Percentiles rank a stretch among this genome's conserved stretches.
Conservation (phyloP, 192 early-diverging fungal genomes). For the Coemansia guatemalensis region DNA sequence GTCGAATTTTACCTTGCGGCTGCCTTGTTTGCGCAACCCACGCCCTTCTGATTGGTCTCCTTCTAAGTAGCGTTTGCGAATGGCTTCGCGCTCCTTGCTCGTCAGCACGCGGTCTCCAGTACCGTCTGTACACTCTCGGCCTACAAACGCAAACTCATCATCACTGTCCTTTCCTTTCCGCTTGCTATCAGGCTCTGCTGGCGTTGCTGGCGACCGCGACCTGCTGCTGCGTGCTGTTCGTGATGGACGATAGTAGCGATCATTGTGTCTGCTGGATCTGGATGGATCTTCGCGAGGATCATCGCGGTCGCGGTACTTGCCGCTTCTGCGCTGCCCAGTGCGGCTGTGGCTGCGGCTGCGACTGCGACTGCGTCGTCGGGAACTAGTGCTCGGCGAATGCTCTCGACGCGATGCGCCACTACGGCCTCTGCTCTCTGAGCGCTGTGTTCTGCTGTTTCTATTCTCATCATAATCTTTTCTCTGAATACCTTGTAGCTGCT, state of each 20-base stretch:
- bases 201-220: conserved; percentile 5
- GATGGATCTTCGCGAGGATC: conserved; percentile 15
- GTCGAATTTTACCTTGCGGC: conserved; percentile 97
- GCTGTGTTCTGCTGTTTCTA: not conserved
- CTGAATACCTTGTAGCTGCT: conserved; percentile 13
- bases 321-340: not conserved
- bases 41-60: conserved; percentile 68
- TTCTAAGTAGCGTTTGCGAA: conserved; percentile 83
- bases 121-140: conserved; percentile 31
- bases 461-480: not conserved
- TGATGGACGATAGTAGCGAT: conserved; percentile 6
- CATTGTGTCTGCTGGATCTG: conserved; percentile 5
- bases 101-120: conserved; percentile 48
- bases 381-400: conserved; percentile 12
- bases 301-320: conserved; percentile 26
- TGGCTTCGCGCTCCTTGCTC: conserved; percentile 62
- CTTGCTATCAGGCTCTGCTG: not conserved
- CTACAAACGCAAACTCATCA: conserved; percentile 26
- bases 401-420: conserved; percentile 5
- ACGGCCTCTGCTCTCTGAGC: conserved; percentile 4
- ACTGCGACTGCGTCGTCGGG: conserved; percentile 10
- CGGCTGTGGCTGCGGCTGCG: not conserved
- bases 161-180: not conserved
- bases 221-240: conserved; percentile 4
- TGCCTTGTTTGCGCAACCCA: conserved; percentile 79